phyloP scores from a whole-genome alignment of 805 yeast genomes.

The Barnettozyma salicaria region DNA sequence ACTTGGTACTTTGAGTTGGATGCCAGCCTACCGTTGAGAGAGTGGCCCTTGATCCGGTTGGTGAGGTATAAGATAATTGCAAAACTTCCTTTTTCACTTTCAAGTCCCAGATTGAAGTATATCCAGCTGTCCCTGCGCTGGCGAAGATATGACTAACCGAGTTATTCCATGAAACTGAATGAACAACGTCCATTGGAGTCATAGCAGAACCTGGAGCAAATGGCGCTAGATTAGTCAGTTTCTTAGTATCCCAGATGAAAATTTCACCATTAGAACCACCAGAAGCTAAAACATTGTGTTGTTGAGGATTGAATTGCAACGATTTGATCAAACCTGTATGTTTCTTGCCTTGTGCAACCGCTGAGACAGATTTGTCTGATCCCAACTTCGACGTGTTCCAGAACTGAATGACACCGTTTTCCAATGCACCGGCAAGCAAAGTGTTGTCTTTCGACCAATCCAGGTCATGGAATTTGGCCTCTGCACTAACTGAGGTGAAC shows the following conservation, averaged over 20 bases:
- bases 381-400: slow-evolving; percentile 61
- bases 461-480: slow-evolving; percentile 67
- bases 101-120: slow-evolving; percentile 90
- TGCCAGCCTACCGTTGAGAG: slow-evolving; percentile 91
- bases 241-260: slow-evolving; percentile 81
- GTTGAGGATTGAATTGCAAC: slow-evolving; percentile 71
- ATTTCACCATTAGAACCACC: slow-evolving; percentile 90
- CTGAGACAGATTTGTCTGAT: slow-evolving; percentile 37
- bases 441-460: slow-evolving; percentile 69
- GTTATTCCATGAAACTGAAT: slow-evolving; percentile 85
- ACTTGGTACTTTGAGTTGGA: slow-evolving; percentile 78
- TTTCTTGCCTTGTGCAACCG: slow-evolving; percentile 47
- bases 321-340: slow-evolving; percentile 69
- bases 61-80: slow-evolving; percentile 66
- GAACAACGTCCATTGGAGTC: slow-evolving; percentile 66
- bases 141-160: slow-evolving; percentile 82
- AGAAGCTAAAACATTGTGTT: slow-evolving; percentile 67
- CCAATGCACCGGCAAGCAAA: slow-evolving; percentile 86
- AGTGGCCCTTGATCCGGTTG: slow-evolving; percentile 49
- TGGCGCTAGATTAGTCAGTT: slow-evolving; percentile 43
- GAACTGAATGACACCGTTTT: slow-evolving; percentile 70
- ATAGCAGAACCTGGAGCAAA: slow-evolving; percentile 70
- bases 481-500: slow-evolving; percentile 39
- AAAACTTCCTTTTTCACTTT: slow-evolving; percentile 83
- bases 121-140: slow-evolving; percentile 78